phyloP scores from a whole-genome alignment of 768 basidiomycete species.

The Tulasnella sp. region DNA sequence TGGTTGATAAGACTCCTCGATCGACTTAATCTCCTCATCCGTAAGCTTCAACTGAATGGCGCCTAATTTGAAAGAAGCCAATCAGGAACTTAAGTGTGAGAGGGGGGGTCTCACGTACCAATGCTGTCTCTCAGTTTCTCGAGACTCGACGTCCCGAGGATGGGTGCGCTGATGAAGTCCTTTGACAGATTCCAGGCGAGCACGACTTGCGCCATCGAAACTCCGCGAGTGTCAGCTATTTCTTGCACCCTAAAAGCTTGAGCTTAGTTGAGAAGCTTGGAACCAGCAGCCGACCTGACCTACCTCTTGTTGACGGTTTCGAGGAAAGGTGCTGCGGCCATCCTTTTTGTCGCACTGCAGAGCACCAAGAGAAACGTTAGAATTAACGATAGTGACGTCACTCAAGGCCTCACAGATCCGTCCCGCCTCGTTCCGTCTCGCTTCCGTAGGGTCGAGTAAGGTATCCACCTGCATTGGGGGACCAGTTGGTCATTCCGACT shows the following conservation, averaged over 20 bases:
- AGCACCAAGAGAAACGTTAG: background rate
- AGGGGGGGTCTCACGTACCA: background rate
- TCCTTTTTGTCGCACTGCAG: background rate
- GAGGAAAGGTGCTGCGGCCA: background rate
- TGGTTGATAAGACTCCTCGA: slow-evolving; percentile 36
- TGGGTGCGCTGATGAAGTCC: slow-evolving; percentile 18
- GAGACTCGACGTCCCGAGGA: slow-evolving; percentile 9
- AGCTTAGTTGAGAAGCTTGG: background rate
- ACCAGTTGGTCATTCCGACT: slow-evolving; percentile 34
- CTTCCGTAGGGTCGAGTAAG: slow-evolving; percentile 27
- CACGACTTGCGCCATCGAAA: slow-evolving; percentile 22
- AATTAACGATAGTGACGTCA: no score
- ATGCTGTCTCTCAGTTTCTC: slow-evolving; percentile 10
- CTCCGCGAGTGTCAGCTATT: background rate
- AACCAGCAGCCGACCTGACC: background rate
- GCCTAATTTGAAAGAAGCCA: background rate
- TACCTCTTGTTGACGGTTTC: background rate
- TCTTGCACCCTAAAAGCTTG: background rate
- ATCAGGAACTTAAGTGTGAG: background rate
- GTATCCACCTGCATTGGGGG: slow-evolving; percentile 31
- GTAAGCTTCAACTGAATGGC: slow-evolving; percentile 32
- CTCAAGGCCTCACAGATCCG: slow-evolving; percentile 6
- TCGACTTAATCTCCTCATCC: slow-evolving; percentile 36
- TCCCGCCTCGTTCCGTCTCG: slow-evolving; percentile 10
- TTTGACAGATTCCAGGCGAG: slow-evolving; percentile 14